Base-by-base conservation (phyloP, 2,329 filamentous ascomycete genomes). In the Erysiphe pisi region DNA sequence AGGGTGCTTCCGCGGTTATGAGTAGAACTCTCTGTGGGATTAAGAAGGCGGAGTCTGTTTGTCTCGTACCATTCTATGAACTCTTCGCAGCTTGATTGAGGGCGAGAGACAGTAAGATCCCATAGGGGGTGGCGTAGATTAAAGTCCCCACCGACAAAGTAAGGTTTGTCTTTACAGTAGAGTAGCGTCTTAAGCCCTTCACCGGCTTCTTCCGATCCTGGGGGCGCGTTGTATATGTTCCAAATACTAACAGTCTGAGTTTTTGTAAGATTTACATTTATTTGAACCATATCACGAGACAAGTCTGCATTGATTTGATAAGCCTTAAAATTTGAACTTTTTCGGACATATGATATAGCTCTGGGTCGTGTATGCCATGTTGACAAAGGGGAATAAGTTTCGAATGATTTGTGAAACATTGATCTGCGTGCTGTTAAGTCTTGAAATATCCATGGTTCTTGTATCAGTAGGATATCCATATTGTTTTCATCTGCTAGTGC, bases 1-100 rank as follows among this genome's bases (percentile, higher is more conserved):
- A 74, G 70, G 14, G 70, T 74, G 45, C 70, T 40, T 47, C 70
- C 70, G 18, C 70, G 16, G 25, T 40, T 74, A 9, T 74, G 70
- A 9, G 70, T 74, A 9, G 70, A 40, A 25, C 25, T 8, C 4
- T 74, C 45, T 47, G 70, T 74, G 12, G 20, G 70, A 49, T 49
- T 74, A 74, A 74, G 70, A 18, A 74, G 40, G 25, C 18, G 25
- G 11, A 74, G 36, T 3, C 22, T 25, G 8, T 74, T 47, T 25
- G 12, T 49, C 70, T 16, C 70, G 22, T 25, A 47, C 45, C 36
- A 74, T 20, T 70, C 8, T 36, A 70, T 70, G 14, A 61, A 61
- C 14, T 14, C 8, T 61, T 49, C 47, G 47, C 47, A 49, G 47
- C 47, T 49, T 49, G 47, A 11, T 49, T 49, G 47, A 49, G 47